Conservation (phyloP, 495 filamentous ascomycete genomes). For the Podospora appendiculata region DNA sequence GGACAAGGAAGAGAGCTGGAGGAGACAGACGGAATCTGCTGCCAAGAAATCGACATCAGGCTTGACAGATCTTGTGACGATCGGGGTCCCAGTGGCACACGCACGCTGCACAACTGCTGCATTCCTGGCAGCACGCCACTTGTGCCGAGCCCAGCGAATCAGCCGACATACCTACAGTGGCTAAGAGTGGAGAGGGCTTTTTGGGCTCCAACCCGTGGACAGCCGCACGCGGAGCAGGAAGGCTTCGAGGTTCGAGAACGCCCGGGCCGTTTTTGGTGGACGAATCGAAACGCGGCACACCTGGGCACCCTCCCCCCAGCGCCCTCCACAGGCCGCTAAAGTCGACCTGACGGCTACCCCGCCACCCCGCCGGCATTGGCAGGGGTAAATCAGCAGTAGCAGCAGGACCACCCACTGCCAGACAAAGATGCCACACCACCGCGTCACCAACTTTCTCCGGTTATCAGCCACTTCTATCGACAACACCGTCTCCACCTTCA, state of each 20-base stretch:
- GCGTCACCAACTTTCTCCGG: constrained; percentile 42
- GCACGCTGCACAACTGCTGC: background rate
- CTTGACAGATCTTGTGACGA: constrained; percentile 3
- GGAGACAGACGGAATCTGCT: background rate
- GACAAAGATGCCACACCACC: constrained; percentile 37
- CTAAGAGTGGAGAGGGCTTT: no score
- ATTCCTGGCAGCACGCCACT: no score
- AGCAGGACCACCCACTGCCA: no score
- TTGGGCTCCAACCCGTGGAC: no score
- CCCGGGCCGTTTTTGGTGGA: no score
- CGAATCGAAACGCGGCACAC: no score
- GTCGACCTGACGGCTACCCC: background rate
- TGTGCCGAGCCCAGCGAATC: no score
- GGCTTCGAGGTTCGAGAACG: no score
- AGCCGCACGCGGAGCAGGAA: no score
- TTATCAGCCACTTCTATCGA: constrained; percentile 29
- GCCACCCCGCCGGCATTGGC: constrained; percentile 8
- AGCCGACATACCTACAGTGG: no score
- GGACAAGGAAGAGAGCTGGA: background rate
- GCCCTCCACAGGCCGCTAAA: background rate
- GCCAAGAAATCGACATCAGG: background rate
- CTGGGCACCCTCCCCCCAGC: background rate
- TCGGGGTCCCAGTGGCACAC: constrained; percentile 1
- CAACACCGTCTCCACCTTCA: constrained; percentile 20
- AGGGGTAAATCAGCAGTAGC: background rate